Base-by-base conservation (phyloP, 179 eudicot genomes). In the Nepenthes alata region DNA sequence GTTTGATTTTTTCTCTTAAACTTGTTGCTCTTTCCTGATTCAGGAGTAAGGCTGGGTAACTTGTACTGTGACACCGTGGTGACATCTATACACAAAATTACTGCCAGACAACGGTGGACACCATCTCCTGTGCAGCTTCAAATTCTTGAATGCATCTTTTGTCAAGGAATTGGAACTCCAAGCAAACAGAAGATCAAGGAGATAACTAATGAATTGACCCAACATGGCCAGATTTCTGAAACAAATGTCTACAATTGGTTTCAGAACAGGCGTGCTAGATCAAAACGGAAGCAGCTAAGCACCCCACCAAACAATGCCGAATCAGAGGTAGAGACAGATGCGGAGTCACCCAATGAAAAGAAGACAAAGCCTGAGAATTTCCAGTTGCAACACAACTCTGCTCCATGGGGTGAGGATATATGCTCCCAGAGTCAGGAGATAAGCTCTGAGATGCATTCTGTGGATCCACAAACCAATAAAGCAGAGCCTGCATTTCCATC, bases 231-330 rank as follows among this genome's bases (percentile, higher is more conserved):
- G 63, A 87, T 90, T 57, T 85, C 95, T 1, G 97, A 90, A 69
- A 85, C 97, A 45, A 90, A 90, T 71, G 97, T 90, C 63, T 90
- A 90, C 70, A 90, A 90, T 66, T 90, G 97, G 97, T 90, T 90
- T 68, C 97, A 89, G 67, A 89, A 89, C 69, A 78, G 97, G 78
- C 97, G 97, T 51, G 97, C 97, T 65, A 77, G 97, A 67, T 90
- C 95, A 14, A 90, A 90, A 68, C 73, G 89, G 60, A 90, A 90
- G 81, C 97, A 87, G 73, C 81, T 76, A 48, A 78, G 71, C 56
- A 65, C 79, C 34, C 68, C 74, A 8, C 74, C 80, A 36, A 87
- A 75, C 70, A 85, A 80, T 70, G 81, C 70, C 74, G 97, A 88
- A 74, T 85, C 95, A 9, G 97, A 90, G 73, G 88, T 75, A 59